Evolutionary conservation across 2,329 filamentous ascomycete genomes (phyloP).

Genomic region (Didymella glomerata): DNA sequence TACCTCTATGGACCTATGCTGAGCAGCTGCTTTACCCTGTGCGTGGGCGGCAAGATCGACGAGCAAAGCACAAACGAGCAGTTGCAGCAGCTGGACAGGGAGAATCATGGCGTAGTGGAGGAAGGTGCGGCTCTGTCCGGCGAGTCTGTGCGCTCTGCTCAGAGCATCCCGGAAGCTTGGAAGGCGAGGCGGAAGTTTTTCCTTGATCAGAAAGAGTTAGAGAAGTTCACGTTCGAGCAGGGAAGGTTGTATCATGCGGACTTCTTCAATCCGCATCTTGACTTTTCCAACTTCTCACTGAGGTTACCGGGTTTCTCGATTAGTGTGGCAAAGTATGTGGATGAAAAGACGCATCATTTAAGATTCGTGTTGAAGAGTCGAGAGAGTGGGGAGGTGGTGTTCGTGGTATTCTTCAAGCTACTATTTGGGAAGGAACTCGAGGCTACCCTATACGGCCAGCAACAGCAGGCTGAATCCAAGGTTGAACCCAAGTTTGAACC

Average conservation of each 20-base stretch:
- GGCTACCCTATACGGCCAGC: slow-evolving; percentile 39
- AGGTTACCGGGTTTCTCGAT: slow-evolving; percentile 57
- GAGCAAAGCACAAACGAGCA: slow-evolving; percentile 35
- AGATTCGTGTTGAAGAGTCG: slow-evolving; percentile 58
- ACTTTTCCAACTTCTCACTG: slow-evolving; percentile 57
- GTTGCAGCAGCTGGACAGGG: slow-evolving; percentile 29
- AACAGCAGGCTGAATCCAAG: background rate
- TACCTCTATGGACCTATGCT: slow-evolving; percentile 51
- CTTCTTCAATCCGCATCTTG: slow-evolving; percentile 60
- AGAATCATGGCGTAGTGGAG: slow-evolving; percentile 47
- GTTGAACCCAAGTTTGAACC: too few relatives aligned
- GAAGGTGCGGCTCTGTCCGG: slow-evolving; percentile 48
- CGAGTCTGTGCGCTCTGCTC: slow-evolving; percentile 35
- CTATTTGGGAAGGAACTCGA: slow-evolving; percentile 56
- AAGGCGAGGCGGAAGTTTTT: slow-evolving; percentile 58
- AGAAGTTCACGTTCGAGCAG: slow-evolving; percentile 54
- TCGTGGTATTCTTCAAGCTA: slow-evolving; percentile 58
- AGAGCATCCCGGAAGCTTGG: slow-evolving; percentile 50
- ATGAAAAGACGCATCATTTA: slow-evolving; percentile 58
- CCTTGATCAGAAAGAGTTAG: slow-evolving; percentile 46
- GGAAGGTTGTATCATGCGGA: slow-evolving; percentile 56
- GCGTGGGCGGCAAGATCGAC: slow-evolving; percentile 39
- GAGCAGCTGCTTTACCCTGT: slow-evolving; percentile 45
- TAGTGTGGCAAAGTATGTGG: slow-evolving; percentile 57
- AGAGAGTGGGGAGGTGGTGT: slow-evolving; percentile 52